Percentiles rank a stretch among this genome's conserved stretches.
phyloP scores from a whole-genome alignment of 495 filamentous ascomycete species.

The Oidiodendron maius region DNA sequence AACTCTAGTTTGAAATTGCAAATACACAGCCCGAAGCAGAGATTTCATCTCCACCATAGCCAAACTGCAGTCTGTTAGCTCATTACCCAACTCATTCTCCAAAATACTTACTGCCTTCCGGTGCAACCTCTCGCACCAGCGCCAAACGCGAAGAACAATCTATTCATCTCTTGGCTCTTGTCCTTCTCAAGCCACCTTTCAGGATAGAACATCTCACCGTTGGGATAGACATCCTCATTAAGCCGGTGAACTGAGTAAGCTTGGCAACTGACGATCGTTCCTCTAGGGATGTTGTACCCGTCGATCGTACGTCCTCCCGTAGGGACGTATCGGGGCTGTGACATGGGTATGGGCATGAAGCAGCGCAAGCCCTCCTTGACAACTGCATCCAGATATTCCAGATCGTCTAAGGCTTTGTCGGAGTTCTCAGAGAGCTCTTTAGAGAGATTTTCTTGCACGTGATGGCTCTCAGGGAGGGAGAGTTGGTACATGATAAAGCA shows the following conservation, averaged over 20 bases:
- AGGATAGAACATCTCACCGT: conserved; percentile 50
- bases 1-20: conserved; percentile 40
- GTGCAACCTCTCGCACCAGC: conserved; percentile 46
- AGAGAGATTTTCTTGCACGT: conserved; percentile 39
- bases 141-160: conserved; percentile 45
- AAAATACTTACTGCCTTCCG: conserved; percentile 44
- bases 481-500: conserved; percentile 65
- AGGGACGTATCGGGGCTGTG: conserved; percentile 56
- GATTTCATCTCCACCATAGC: conserved; percentile 63
- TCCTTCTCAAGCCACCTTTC: conserved; percentile 57
- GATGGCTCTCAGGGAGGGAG: conserved; percentile 34
- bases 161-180: conserved; percentile 40
- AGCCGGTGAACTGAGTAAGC: conserved; percentile 47
- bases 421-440: conserved; percentile 38
- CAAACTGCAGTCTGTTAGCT: conserved; percentile 33
- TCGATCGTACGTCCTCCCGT: conserved; percentile 42
- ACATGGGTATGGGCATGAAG: conserved; percentile 62
- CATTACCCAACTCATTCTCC: not conserved
- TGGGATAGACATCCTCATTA: conserved; percentile 43
- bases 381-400: conserved; percentile 55
- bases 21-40: conserved; percentile 52
- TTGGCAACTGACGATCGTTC: conserved; percentile 48
- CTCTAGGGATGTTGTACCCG: conserved; percentile 37
- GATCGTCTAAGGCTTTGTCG: conserved; percentile 36
- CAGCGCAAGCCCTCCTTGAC: conserved; percentile 54